Evolutionary conservation across 1,284 basidiomycete species (phyloP), one percentile per base, ranked within the genome.

Genomic region (Trichosporon ovoides): DNA sequence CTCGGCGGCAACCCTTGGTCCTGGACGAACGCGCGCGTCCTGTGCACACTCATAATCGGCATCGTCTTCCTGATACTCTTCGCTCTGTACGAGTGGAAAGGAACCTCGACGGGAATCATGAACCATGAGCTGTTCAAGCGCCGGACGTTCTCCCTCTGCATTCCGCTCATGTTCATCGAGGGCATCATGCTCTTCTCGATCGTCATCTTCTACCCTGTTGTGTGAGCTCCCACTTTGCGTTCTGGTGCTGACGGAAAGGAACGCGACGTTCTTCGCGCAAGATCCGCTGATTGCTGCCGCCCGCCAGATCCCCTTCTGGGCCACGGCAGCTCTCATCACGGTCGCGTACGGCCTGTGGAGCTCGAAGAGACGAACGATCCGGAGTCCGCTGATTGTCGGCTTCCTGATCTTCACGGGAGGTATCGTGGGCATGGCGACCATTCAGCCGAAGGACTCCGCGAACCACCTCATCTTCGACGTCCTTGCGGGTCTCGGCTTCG

Each of bases 401-500:
- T 66, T 59, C 40, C 46, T 50, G 7, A 35, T 66, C 46, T 55
- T 58, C 40, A 56, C 54, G 2, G 64, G 50, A 4, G 64, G 59
- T 7, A 19, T 56, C n/a, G 62, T 61, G 18, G 62, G 64, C 6
- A 24, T 66, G 35, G 59, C 59, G 3, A 55, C 54, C 3, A 28
- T 58, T 16, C 53, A 58, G 38, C 64, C 64, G 4, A 28, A 35
- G 19, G 51, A 58, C 10, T 55, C 54, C 0, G 48, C 40, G 7
- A 53, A 35, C 22, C 43, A 38, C 5, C 18, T 61, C 22, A 38
- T 54, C 1, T 61, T 61, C 43, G 50, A 63, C 33, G 62, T 19
- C 7, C 31, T 67, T 1, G 52, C 60, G 6, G 66, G 66, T 7
- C 31, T 67, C 7, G 64, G 66, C n/a, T 65, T 65, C 38, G 62